Conservation (phyloP, 305 asterid genomes). For the Caryopteris hybrid region DNA sequence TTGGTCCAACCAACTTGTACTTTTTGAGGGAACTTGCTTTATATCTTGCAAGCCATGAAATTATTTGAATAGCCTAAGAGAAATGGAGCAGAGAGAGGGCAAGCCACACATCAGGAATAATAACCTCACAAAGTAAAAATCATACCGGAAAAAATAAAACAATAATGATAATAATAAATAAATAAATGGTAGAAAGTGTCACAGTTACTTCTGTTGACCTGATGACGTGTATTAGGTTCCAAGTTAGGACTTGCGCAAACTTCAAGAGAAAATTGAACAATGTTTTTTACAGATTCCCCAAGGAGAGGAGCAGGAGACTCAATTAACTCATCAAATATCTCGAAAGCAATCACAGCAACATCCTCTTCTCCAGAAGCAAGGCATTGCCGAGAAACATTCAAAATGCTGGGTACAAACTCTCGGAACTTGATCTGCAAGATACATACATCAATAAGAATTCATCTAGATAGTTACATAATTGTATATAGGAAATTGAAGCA, state of each 20-base stretch:
- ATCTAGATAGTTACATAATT: conserved; percentile 1
- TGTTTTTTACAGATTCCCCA: conserved; percentile 93
- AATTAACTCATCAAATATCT: conserved; percentile 96
- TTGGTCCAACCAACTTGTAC: conserved; percentile 92
- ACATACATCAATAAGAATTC: conserved; percentile 12
- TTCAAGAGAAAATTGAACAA: conserved; percentile 96
- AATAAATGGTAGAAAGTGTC: conserved; percentile 7
- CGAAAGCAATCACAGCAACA: conserved; percentile 92
- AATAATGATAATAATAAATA: no score
- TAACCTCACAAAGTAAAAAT: background rate
- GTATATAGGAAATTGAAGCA: background rate
- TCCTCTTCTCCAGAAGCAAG: conserved; percentile 99
- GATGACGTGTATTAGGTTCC: conserved; percentile 93
- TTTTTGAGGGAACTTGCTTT: conserved; percentile 88
- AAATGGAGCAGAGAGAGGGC: conserved; percentile 17
- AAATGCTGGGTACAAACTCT: conserved; percentile 94
- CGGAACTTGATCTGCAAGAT: conserved; percentile 77
- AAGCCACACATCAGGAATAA: conserved; percentile 16
- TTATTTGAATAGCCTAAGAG: conserved; percentile 92
- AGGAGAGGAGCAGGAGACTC: conserved; percentile 99
- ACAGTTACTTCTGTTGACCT: conserved; percentile 47
- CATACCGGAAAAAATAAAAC: background rate
- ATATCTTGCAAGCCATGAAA: conserved; percentile 97
- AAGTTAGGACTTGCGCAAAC: conserved; percentile 84
- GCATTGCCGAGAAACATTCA: conserved; percentile 92